A percentile compares a stretch with the other conserved stretches of the same genome.
phyloP scores from a whole-genome alignment of 306 rosid species.

The Castanea sativa region DNA sequence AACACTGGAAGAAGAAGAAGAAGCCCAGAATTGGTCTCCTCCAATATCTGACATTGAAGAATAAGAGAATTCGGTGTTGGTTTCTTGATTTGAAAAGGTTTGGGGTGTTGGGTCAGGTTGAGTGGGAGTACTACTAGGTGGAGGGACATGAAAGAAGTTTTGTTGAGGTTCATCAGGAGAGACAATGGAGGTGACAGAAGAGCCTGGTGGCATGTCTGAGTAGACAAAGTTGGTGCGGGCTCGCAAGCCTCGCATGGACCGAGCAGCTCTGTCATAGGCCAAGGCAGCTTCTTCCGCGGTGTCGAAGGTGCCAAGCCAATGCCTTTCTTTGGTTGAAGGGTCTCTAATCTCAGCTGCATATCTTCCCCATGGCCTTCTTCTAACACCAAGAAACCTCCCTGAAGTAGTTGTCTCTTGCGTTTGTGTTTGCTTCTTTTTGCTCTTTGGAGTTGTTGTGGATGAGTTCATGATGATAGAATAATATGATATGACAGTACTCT shows the following conservation, averaged over 20 bases:
- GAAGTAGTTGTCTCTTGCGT: constrained; percentile 42
- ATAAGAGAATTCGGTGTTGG: not conserved
- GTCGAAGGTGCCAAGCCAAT: constrained; percentile 58
- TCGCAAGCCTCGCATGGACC: constrained; percentile 56
- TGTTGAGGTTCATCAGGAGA: constrained; percentile 38
- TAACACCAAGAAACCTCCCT: constrained; percentile 52
- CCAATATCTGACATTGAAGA: constrained; percentile 2
- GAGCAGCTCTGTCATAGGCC: constrained; percentile 55
- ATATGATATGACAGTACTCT: not conserved
- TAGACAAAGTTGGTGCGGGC: constrained; percentile 58
- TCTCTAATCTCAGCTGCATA: constrained; percentile 58
- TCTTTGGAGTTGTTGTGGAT: constrained; percentile 24
- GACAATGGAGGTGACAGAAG: constrained; percentile 46
- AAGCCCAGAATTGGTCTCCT: constrained; percentile 13
- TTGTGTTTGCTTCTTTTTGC: constrained; percentile 39
- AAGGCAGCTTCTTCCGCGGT: constrained; percentile 61
- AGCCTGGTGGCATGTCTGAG: constrained; percentile 43
- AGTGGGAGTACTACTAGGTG: not conserved
- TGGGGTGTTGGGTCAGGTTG: constrained; percentile 6
- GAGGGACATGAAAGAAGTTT: not conserved
- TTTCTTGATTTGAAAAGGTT: not conserved
- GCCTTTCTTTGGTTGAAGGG: constrained; percentile 55
- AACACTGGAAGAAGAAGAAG: not conserved
- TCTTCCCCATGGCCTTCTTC: constrained; percentile 60
- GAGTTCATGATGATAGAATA: constrained; percentile 27